Conservation (phyloP, 768 basidiomycete species). For the Naematelia encephala region DNA sequence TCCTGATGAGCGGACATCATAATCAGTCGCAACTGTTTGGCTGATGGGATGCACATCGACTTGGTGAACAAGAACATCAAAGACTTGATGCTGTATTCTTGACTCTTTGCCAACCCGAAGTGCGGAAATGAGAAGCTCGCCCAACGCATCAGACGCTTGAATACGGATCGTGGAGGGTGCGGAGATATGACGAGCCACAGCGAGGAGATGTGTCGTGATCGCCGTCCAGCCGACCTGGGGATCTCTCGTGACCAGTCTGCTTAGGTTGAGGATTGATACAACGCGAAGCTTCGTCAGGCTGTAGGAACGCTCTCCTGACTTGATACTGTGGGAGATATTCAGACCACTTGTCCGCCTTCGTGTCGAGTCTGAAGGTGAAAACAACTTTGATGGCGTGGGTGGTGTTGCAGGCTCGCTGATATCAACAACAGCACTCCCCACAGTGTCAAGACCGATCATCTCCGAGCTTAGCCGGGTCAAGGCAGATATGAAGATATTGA, state of each 20-base stretch:
- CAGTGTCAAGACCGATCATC: constrained; percentile 80
- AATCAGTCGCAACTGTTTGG: constrained; percentile 56
- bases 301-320: constrained; percentile 75
- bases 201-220: constrained; percentile 74
- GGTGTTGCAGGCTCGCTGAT: constrained; percentile 13
- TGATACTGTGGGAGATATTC: constrained; percentile 72
- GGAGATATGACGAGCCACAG: constrained; percentile 64
- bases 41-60: constrained; percentile 56
- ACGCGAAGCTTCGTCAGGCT: constrained; percentile 82
- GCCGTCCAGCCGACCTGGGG: constrained; percentile 81
- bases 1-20: constrained; percentile 80
- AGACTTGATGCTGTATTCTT: constrained; percentile 71
- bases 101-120: constrained; percentile 33
- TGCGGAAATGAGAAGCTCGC: constrained; percentile 74
- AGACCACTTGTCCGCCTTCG: constrained; percentile 82
- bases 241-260: constrained; percentile 77
- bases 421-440: constrained; percentile 4
- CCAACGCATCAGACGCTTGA: constrained; percentile 82
- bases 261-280: constrained; percentile 76
- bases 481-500: constrained; percentile 71
- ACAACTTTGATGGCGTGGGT: constrained; percentile 14
- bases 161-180: constrained; percentile 73
- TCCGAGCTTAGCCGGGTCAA: constrained; percentile 81
- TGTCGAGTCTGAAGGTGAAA: constrained; percentile 24
- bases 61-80: constrained; percentile 80